Evolutionary conservation across 371 early-diverging fungal genomes (phyloP).

Genomic region (Circinella umbellata): DNA sequence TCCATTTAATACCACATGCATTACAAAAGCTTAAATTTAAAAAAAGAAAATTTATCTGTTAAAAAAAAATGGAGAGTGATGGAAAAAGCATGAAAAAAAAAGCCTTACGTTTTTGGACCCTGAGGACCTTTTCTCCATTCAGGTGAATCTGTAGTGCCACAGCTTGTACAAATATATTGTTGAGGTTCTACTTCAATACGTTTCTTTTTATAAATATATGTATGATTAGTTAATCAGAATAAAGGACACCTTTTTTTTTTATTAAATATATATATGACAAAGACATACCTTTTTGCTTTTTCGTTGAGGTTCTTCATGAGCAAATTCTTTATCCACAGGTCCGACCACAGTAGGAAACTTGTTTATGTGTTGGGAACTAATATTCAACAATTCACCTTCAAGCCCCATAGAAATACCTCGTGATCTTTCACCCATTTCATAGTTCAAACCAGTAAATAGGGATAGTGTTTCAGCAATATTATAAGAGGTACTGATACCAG

Average conservation of each 20-base stretch:
- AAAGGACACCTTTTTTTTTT: too few species aligned
- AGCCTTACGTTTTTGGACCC: conserved; percentile 67
- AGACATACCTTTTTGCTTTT: conserved; percentile 28
- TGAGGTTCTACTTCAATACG: conserved; percentile 15
- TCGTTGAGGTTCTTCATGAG: conserved; percentile 3
- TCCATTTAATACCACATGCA: too few species aligned
- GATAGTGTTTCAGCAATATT: conserved; percentile 32
- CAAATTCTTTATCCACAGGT: conserved; percentile 14
- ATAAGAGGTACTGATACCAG: conserved; percentile 28
- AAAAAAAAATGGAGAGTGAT: neutral
- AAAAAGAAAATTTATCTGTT: too few species aligned
- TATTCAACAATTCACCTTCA: conserved; percentile 30
- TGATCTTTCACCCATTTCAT: conserved; percentile 39
- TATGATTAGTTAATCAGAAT: too few species aligned
- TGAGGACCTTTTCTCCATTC: conserved; percentile 87
- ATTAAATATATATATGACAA: too few species aligned
- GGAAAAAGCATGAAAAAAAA: too few species aligned
- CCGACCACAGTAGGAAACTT: conserved; percentile 18
- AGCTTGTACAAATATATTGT: conserved; percentile 48
- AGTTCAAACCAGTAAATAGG: conserved; percentile 43
- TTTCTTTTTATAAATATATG: neutral
- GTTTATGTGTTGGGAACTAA: conserved; percentile 5
- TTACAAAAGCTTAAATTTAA: too few species aligned
- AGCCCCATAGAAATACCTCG: conserved; percentile 41
- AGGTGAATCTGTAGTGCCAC: conserved; percentile 79